These are phyloP conservation scores for Hamigera avellanea DNA, from an alignment of 495 filamentous ascomycete species.

Conservation along the genomic window DNA sequence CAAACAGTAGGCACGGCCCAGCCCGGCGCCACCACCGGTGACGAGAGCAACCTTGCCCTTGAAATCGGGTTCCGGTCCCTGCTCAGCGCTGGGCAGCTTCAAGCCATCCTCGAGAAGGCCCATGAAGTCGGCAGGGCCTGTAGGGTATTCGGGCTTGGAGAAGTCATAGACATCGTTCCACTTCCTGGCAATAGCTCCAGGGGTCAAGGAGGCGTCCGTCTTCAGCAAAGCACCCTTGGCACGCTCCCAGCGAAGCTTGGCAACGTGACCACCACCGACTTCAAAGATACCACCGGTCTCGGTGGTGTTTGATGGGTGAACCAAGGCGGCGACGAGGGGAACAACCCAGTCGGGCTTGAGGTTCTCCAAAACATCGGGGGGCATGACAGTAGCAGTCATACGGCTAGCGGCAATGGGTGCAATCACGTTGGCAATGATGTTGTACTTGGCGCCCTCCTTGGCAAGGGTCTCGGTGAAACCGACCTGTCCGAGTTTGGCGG, in stretches of 20 bases:
- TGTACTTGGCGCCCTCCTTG: slow-evolving; percentile 96
- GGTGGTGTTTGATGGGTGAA: slow-evolving; percentile 73
- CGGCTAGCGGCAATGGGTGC: slow-evolving; percentile 88
- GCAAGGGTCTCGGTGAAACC: slow-evolving; percentile 97
- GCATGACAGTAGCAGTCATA: slow-evolving; percentile 98
- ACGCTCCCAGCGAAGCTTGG: slow-evolving; percentile 93
- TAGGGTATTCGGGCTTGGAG: slow-evolving; percentile 72
- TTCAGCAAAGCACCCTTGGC: slow-evolving; percentile 84
- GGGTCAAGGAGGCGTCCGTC: slow-evolving; percentile 78
- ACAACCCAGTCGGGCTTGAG: slow-evolving; percentile 96
- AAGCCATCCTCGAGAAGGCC: slow-evolving; percentile 73
- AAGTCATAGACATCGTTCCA: slow-evolving; percentile 87
- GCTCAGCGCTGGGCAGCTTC: slow-evolving; percentile 60
- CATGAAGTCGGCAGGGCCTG: slow-evolving; percentile 84
- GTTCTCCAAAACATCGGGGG: slow-evolving; percentile 77
- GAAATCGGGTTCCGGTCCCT: slow-evolving; percentile 74
- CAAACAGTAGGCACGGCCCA: slow-evolving; percentile 86
- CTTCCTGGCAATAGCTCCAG: slow-evolving; percentile 74
- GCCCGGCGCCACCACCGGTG: slow-evolving; percentile 86
- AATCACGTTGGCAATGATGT: slow-evolving; percentile 93
- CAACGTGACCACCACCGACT: slow-evolving; percentile 83
- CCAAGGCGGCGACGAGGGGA: slow-evolving; percentile 80
- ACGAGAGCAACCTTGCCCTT: slow-evolving; percentile 84
- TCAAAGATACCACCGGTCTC: slow-evolving; percentile 91
- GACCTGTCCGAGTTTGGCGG: slow-evolving; percentile 91